These are phyloP conservation scores for Fraxinus sp. DNA, from an alignment of 305 asterid genomes.

Conservation along the genomic window DNA sequence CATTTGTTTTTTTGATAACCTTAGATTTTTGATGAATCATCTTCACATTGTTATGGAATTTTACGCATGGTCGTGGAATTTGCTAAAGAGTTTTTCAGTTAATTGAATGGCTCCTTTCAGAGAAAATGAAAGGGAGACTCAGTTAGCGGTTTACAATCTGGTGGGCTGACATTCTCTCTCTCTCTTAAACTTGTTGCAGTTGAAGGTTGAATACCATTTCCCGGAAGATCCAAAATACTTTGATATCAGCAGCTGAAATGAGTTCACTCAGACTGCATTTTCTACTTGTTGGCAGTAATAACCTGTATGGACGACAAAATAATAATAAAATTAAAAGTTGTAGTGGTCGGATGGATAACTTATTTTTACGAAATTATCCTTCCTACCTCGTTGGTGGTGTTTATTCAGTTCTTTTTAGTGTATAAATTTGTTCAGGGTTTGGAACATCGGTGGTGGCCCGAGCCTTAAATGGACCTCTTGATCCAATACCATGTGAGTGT, in stretches of 20 bases:
- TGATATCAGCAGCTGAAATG: conserved; percentile 48
- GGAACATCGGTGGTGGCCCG: background rate
- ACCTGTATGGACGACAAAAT: conserved; percentile 19
- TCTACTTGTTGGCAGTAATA: conserved; percentile 17
- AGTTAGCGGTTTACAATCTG: background rate
- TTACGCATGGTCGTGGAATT: background rate
- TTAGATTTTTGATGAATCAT: background rate
- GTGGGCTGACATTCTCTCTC: conserved; percentile 1
- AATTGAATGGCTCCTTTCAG: background rate
- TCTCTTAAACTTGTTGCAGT: conserved; percentile 41
- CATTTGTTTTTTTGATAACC: background rate
- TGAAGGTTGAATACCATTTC: conserved; percentile 62
- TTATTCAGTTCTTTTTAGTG: background rate
- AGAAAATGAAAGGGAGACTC: background rate
- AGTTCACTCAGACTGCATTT: background rate
- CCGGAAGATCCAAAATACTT: conserved; percentile 78
- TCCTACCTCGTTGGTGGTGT: background rate
- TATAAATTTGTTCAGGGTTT: background rate
- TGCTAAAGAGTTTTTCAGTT: background rate
- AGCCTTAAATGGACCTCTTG: background rate
- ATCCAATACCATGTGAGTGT: background rate
- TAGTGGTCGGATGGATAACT: background rate
- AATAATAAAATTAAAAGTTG: background rate
- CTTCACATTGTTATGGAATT: background rate
- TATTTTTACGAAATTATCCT: background rate